These are phyloP conservation scores for Cucumis melo DNA, from an alignment of 306 rosid genomes.

Conservation along the genomic window DNA sequence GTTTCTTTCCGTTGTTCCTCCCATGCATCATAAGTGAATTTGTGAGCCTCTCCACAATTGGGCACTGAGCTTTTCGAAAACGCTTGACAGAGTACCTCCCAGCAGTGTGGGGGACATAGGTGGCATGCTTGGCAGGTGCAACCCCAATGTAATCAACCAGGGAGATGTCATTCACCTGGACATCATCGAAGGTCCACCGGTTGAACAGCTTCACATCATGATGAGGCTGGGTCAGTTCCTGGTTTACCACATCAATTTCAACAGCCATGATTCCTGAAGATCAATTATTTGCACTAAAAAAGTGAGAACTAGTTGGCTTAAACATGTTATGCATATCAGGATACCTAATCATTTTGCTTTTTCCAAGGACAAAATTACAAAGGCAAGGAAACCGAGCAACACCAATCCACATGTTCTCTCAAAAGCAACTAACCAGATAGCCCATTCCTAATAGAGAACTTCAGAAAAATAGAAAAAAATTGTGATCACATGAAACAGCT, in stretches of 20 bases:
- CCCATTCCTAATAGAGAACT: too few species aligned
- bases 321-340: background rate
- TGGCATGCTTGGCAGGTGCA: conserved; percentile 4
- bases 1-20: conserved; percentile 2
- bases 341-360: background rate
- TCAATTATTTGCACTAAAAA: background rate
- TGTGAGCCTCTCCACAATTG: conserved; percentile 2
- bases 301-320: background rate
- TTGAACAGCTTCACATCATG: conserved; percentile 2
- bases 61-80: conserved; percentile 6
- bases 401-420: background rate
- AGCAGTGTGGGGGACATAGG: conserved; percentile 5
- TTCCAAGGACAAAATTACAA: background rate
- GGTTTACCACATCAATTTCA: background rate
- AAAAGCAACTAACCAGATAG: background rate
- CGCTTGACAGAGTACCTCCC: conserved; percentile 8
- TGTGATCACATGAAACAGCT: too few species aligned
- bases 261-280: background rate
- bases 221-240: background rate
- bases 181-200: background rate
- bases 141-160: background rate
- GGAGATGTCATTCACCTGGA: background rate
- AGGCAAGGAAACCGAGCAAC: background rate
- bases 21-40: conserved; percentile 9
- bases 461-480: too few species aligned